phyloP scores from a whole-genome alignment of 352 stramenopile species.

The Pythium aquatile region DNA sequence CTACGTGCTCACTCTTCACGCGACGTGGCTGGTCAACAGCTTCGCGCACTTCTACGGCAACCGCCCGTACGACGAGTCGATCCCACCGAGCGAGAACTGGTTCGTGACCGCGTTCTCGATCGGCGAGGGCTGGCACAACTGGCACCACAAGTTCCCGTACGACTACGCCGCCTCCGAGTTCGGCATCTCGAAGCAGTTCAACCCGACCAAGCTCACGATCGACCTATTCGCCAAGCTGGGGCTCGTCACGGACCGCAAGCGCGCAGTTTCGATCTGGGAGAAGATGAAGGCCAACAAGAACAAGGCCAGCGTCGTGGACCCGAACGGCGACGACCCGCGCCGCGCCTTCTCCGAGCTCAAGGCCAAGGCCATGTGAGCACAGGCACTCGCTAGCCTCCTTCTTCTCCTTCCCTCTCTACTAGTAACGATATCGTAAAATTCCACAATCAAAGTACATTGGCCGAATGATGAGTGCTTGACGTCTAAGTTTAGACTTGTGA shows the following conservation, averaged over 20 bases:
- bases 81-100: conserved; percentile 94
- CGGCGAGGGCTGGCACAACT: conserved; percentile 99
- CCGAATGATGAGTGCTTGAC: neutral
- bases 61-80: conserved; percentile 95
- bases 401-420: neutral
- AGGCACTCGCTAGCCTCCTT: neutral
- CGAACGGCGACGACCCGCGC: conserved; percentile 49
- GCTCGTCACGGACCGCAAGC: conserved; percentile 94
- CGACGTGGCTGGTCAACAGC: conserved; percentile 98
- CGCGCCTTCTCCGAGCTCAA: conserved; percentile 67
- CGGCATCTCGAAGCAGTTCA: conserved; percentile 95
- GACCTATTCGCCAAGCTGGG: conserved; percentile 90
- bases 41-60: conserved; percentile 98
- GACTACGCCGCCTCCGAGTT: conserved; percentile 98
- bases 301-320: conserved; percentile 47
- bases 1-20: conserved; percentile 95
- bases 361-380: conserved; percentile 54
- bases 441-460: neutral
- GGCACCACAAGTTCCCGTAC: conserved; percentile 99
- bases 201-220: conserved; percentile 98
- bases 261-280: conserved; percentile 92
- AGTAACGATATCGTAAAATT: neutral
- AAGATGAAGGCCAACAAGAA: conserved; percentile 79
- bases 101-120: conserved; percentile 95
- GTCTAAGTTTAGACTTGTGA: conserved; percentile 10